Evolutionary conservation across 345 rosid genomes (phyloP), one percentile per base, ranked within the genome.

Genomic region (Firmiana major): DNA sequence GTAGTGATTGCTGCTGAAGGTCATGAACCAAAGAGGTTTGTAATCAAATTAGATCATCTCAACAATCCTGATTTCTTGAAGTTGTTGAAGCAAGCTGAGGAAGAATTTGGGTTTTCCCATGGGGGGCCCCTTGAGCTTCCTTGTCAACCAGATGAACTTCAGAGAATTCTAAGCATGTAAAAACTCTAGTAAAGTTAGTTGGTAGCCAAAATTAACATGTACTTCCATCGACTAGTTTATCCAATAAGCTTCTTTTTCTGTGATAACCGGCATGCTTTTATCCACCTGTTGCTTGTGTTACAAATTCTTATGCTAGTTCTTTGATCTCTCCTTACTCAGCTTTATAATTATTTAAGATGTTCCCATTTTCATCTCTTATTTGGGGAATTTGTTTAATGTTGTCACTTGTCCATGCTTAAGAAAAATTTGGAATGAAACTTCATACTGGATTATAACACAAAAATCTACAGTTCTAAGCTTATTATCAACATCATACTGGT

Each of bases 1-100:
- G 86, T 84, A 26, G 89, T 89, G 51, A 73, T 86, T 67, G 93
- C 90, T 7, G 75, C 71, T 0, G 58, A 73, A 45, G 80, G 83
- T 13, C 74, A 83, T 78, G 67, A 74, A 28, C 78, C 81, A 5
- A 65, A 71, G 78, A 83, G 86, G 79, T 79, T 85, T 13, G 7
- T 75, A 0, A 77, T 77, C 42, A 63, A 78, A 55, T 28, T 85
- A 76, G 77, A 70, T 21, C 81, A 64, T 75, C 84, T 83, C 17
- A 43, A 70, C 36, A 71, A 85, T 71, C 84, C 84, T 7, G 79
- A 79, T 75, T 81, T 83, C 78, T 49, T 78, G 73, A 83, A 77
- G 75, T 31, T 85, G 84, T 42, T 83, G 55, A 74, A 83, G 83
- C 74, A 79, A 48, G 83, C 84, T 0, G 83, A 81, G 77, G 83